These are phyloP conservation scores for Eucalyptus erythrocorys DNA, from an alignment of 345 rosid genomes.

Conservation along the genomic window DNA sequence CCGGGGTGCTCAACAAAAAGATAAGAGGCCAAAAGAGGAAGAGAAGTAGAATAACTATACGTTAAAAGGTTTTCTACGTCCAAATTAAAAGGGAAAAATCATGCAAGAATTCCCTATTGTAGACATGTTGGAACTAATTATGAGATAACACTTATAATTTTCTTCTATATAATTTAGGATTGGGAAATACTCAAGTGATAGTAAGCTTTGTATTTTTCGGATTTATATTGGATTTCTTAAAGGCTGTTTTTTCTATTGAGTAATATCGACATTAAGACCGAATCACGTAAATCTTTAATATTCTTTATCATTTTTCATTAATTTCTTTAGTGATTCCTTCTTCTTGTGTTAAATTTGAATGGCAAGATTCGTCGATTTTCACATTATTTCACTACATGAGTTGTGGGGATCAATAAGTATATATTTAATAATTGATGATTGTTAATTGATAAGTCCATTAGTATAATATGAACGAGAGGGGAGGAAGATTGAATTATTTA, in stretches of 20 bases:
- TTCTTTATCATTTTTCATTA: not conserved
- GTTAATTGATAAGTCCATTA: not conserved
- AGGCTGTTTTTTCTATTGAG: not conserved
- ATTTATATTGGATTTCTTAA: not conserved
- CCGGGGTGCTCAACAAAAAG: not conserved
- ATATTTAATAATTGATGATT: accelerated
- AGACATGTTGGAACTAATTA: not conserved
- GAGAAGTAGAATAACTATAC: not conserved
- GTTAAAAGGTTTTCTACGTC: not conserved
- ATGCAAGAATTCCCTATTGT: not conserved
- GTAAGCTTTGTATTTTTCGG: no score
- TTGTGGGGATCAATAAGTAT: not conserved
- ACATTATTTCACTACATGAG: not conserved
- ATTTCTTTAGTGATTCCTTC: not conserved
- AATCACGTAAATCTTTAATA: accelerated
- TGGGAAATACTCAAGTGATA: not conserved
- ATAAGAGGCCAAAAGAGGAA: not conserved
- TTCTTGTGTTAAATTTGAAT: not conserved
- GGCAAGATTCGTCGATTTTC: not conserved
- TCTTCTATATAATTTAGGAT: not conserved
- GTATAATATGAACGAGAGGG: not conserved
- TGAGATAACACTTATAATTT: no score
- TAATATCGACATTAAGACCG: accelerated
- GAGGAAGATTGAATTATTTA: not conserved
- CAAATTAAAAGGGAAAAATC: no score